Base-by-base conservation (phyloP, 106 monocot genomes). In the Narthecium ossifragum region DNA sequence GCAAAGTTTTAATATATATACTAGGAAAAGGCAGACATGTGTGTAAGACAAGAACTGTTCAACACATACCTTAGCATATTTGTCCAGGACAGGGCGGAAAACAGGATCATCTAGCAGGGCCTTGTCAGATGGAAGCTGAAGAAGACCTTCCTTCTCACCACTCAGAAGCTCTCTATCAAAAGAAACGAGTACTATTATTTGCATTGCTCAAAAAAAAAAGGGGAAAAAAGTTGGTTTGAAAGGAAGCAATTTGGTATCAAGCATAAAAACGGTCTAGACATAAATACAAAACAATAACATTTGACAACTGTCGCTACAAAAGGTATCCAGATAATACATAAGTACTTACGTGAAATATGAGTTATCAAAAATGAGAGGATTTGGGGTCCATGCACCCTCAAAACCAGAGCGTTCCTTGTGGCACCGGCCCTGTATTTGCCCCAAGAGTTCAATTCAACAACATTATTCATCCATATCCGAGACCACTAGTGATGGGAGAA, bases 401-500 rank as follows among this genome's bases (percentile, higher is more conserved):
- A 82, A 88, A 6, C 87, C 87, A 59, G 87, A 88, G 18, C 87
- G 66, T 58, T 88, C 87, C 73, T 79, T 88, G 75, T 88, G 87
- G 73, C 87, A 88, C 61, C 82, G 75, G 55, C 87, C 87, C 87
- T 88, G 43, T n/a, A 57, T n/a, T 6, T 51, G 34, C 20, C 22
- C 37, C 36, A 37, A 24, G 38, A 34, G 24, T 12, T 32, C 56
- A 33, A 7, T 17, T 4, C 14, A 4, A 43, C 18, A 43, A 43
- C 43, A 43, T 39, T 18, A 43, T 4, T n/a, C n/a, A n/a, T 10
- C 17, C 17, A 0, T 13, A 17, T 43, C 18, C 14, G 2, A 43
- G 18, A 13, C 43, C 6, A 43, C 2, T 8, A 41, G 9, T 9
- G 43, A 4, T 4, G 43, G 17, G 18, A 43, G 9, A 7, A 43